Percentiles rank a stretch among this genome's conserved stretches.
These are phyloP conservation scores for Clavispora fructus DNA, from an alignment of 805 yeast species.

Conservation along the genomic window DNA sequence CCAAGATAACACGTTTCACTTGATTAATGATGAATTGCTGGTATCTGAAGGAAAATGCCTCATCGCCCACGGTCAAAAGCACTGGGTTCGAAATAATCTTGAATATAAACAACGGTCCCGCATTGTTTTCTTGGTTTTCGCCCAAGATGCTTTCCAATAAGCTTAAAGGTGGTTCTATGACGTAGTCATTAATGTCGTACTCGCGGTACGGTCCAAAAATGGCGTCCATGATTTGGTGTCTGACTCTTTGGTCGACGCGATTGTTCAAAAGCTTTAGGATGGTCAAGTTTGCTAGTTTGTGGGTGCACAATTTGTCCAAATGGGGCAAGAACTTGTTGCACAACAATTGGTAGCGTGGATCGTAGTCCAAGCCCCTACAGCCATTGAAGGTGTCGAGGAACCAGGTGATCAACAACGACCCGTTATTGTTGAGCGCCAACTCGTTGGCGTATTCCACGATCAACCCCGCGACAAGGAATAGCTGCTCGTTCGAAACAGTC, in stretches of 20 bases:
- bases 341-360: constrained; percentile 60
- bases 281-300: constrained; percentile 80
- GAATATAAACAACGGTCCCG: constrained; percentile 58
- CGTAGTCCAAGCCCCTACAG: constrained; percentile 15
- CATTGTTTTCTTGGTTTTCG: constrained; percentile 56
- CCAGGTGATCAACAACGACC: constrained; percentile 89
- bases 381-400: constrained; percentile 67
- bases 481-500: constrained; percentile 50
- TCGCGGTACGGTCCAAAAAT: constrained; percentile 53
- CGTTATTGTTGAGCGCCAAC: constrained; percentile 78
- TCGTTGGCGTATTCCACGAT: constrained; percentile 75
- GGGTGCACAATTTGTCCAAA: constrained; percentile 62
- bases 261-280: constrained; percentile 71
- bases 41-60: constrained; percentile 21
- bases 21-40: constrained; percentile 56
- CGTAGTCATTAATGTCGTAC: constrained; percentile 16
- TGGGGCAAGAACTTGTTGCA: constrained; percentile 59
- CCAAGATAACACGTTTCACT: constrained; percentile 58
- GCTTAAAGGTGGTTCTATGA: constrained; percentile 34
- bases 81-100: constrained; percentile 74
- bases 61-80: constrained; percentile 28
- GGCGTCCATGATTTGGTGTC: constrained; percentile 54
- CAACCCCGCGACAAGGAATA: constrained; percentile 66
- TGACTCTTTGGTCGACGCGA: constrained; percentile 59
- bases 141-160: constrained; percentile 54